These are phyloP conservation scores for Penicillium antarcticum DNA, from an alignment of 495 filamentous ascomycete genomes.

Conservation along the genomic window DNA sequence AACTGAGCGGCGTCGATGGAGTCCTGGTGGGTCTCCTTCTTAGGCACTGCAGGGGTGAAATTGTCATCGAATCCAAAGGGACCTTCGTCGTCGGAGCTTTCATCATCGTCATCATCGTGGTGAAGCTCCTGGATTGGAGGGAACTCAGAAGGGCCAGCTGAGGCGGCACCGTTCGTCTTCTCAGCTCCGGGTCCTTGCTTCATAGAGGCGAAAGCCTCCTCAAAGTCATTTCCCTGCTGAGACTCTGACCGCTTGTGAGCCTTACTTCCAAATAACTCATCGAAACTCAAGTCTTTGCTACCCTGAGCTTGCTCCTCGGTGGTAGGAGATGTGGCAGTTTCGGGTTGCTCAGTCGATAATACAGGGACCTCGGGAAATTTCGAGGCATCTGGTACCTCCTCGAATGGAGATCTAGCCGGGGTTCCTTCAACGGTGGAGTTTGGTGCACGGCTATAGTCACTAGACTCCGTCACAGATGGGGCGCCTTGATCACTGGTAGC, in stretches of 20 bases:
- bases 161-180: conserved; percentile 31
- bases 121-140: conserved; percentile 87
- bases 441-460: conserved; percentile 26
- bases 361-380: conserved; percentile 28
- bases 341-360: conserved; percentile 11
- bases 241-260: conserved; percentile 54
- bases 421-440: conserved; percentile 13
- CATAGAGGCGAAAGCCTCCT: conserved; percentile 47
- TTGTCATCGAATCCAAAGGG: conserved; percentile 83
- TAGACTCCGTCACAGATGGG: conserved; percentile 16
- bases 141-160: conserved; percentile 61
- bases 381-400: conserved; percentile 35
- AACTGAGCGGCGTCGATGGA: conserved; percentile 40
- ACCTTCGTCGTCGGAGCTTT: conserved; percentile 69
- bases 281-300: conserved; percentile 39
- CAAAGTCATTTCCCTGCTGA: conserved; percentile 54
- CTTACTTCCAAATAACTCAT: conserved; percentile 53
- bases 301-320: conserved; percentile 18
- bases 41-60: conserved; percentile 71
- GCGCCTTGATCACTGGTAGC: conserved; percentile 26
- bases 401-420: conserved; percentile 36
- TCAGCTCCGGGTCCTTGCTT: conserved; percentile 21
- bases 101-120: conserved; percentile 69
- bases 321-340: conserved; percentile 18
- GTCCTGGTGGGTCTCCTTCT: conserved; percentile 23